Evolutionary conservation across 192 early-diverging fungal genomes (phyloP), one percentile per base, ranked within the genome.

Genomic region (Funneliformis geosporum): DNA sequence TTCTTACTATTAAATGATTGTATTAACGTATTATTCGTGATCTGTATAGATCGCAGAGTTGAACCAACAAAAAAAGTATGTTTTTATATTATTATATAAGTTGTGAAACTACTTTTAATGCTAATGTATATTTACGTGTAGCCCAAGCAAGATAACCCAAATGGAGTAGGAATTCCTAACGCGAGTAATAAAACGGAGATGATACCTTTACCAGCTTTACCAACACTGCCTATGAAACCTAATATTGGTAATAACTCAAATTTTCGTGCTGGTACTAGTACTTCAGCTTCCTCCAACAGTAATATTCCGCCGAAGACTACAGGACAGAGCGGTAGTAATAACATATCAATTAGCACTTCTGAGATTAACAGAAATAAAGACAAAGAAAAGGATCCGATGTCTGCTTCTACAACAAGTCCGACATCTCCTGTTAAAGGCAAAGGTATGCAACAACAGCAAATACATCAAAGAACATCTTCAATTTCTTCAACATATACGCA

Each of bases 31-130:
- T 28, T 28, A 50, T 6, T 14, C 12, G 12, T 25, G 9, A 46
- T 12, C 11, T 73, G 14, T 59, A 23, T 11, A 50, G 71, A 44
- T 46, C 71, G 71, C 44, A 39, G 40, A 25, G 71, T 73, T 44
- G 71, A 73, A 44, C 25, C 71, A 27, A 44, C 10, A 23, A 73
- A 73, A 59, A 73, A 73, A 25, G 71, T 73, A 27, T 1, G 43
- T 38, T 42, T 42, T 18, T 43, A 27, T 43, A 28, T 25, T 65
- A 25, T 33, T 21, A 14, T 14, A 5, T n/a, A 33, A 11, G 12
- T 33, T 0, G 1, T 64, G 4, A 12, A 59, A 18, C 21, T 21
- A 59, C 12, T 28, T 64, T 65, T 12, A 64, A 27, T 21, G 11
- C 14, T 33, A 65, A 14, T 65, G 14, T 65, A 12, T 28, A 11